phyloP scores from a whole-genome alignment of 257 asterid species.

The Lycium barbarum region DNA sequence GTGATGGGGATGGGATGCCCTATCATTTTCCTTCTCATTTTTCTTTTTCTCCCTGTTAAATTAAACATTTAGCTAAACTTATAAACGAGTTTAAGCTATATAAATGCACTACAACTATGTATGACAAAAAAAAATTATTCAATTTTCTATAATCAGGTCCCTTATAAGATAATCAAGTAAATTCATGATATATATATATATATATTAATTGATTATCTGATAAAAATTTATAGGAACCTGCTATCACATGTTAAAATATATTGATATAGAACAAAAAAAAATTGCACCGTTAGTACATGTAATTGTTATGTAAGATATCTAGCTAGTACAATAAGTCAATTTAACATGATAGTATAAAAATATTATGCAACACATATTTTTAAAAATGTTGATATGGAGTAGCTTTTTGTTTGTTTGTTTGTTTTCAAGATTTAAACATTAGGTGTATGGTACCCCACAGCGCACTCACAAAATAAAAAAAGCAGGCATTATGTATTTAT shows the following conservation, averaged over 20 bases:
- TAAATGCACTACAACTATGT: too few species aligned
- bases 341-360: neutral
- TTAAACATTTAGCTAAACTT: too few species aligned
- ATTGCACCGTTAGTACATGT: too few species aligned
- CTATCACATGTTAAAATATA: neutral
- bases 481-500: slow-evolving; percentile 35
- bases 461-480: slow-evolving; percentile 52
- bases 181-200: too few species aligned
- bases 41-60: neutral
- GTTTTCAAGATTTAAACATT: slow-evolving; percentile 28
- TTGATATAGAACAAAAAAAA: neutral
- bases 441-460: slow-evolving; percentile 48
- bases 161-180: too few species aligned
- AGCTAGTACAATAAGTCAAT: too few species aligned
- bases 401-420: neutral
- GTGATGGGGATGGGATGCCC: slow-evolving; percentile 65
- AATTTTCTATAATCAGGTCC: too few species aligned
- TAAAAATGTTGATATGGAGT: too few species aligned
- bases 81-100: too few species aligned
- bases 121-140: too few species aligned
- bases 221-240: neutral
- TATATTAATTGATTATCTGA: neutral
- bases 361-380: neutral
- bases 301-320: too few species aligned
- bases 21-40: slow-evolving; percentile 40